Evolutionary conservation across 352 stramenopile species (phyloP).

Genomic region (Globisporangium acanthophoron): DNA sequence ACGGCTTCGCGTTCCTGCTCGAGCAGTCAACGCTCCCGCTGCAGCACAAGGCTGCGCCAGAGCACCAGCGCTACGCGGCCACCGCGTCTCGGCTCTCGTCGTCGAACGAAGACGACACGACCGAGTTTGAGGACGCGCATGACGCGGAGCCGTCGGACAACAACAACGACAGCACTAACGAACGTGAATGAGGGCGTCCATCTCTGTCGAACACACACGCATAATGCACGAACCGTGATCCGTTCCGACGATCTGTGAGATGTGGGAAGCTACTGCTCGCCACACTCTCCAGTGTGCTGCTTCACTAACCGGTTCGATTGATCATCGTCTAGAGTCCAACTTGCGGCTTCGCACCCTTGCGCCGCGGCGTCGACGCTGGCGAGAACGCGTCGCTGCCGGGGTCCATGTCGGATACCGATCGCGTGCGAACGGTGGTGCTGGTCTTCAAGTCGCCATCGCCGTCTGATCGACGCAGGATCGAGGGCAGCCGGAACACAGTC

Average conservation of each 20-base stretch:
- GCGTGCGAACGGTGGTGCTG: background rate
- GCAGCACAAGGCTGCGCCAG: background rate
- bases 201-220: background rate
- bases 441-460: slow-evolving; percentile 10
- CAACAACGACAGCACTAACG: slow-evolving; percentile 1
- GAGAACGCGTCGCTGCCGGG: slow-evolving; percentile 17
- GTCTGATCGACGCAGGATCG: slow-evolving; percentile 18
- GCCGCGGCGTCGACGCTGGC: slow-evolving; percentile 21
- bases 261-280: no score
- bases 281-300: no score
- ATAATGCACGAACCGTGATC: no score
- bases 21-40: slow-evolving; percentile 60
- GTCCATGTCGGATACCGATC: background rate
- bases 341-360: slow-evolving; percentile 21
- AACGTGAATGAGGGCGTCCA: slow-evolving; percentile 11
- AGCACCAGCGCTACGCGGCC: slow-evolving; percentile 12
- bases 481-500: slow-evolving; percentile 52
- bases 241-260: background rate
- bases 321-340: slow-evolving; percentile 3
- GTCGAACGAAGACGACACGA: slow-evolving; percentile 8
- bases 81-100: slow-evolving; percentile 10
- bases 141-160: slow-evolving; percentile 1
- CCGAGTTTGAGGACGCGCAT: slow-evolving; percentile 12
- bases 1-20: slow-evolving; percentile 66
- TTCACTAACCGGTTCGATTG: no score